Evolutionary conservation across 176 grass and related monocot genomes (phyloP), one percentile per base, ranked within the genome.

Genomic region (Carex kokanica): DNA sequence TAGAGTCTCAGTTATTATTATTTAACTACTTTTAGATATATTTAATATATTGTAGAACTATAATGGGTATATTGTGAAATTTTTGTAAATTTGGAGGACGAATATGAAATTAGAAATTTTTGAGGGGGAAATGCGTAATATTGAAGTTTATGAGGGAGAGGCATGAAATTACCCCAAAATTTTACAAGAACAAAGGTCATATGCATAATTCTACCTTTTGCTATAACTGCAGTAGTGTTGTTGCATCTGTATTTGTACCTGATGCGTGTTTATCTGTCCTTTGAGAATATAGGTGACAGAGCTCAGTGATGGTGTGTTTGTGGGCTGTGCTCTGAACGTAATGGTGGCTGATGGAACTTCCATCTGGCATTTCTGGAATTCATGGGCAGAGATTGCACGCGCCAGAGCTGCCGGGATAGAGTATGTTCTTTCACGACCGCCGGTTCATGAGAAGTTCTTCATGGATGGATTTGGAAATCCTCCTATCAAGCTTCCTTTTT

Each of bases 271-370:
- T 29, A 2, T 55, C 36, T 68, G 16, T 40, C 29, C 31, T 38
- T 64, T n/a, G 64, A 68, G 15, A 68, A 40, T 40, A 49, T 17
- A 79, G 51, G 62, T 87, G 16, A 97, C 87, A 1, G 84, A 97
- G 8, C 91, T 97, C 38, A n/a, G 6, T 25, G 94, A 97, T 82
- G 91, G 89, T 11, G 59, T 97, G 60, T 97, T 93, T 74, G 0
- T 97, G 14, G 89, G 70, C 1, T 93, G 84, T 84, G 85, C 24
- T 14, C 86, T 88, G 83, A 97, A 88, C 59, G 84, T 91, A 78
- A 84, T 56, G 56, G 74, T 97, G 40, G 90, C 81, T 60, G 91
- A 97, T 25, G 94, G 91, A 69, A 91, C 87, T 1, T 88, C 94
- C 31, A 83, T 88, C 21, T 97, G 91, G 91, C 13, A 73, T 25